Percentiles rank a stretch among this genome's conserved stretches.
Evolutionary conservation across 176 grass and related monocot species (phyloP).

Genomic region (Juncus inflexus): DNA sequence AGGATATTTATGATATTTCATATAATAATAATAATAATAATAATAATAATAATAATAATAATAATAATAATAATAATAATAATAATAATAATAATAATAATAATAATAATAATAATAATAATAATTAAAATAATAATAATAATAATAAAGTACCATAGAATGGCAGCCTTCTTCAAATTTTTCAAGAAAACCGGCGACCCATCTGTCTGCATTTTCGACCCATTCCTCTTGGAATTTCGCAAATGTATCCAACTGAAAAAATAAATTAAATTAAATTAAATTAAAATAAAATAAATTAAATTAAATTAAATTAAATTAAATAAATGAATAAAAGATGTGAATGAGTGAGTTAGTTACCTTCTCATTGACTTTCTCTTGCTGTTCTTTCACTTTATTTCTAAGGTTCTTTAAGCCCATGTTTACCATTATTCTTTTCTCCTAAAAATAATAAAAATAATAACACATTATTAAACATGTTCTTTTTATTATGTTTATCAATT

Average conservation of each 20-base stretch:
- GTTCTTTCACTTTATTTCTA: constrained; percentile 85
- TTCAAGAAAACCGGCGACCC: constrained; percentile 94
- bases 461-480: too few relatives aligned
- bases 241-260: constrained; percentile 57
- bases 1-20: constrained; percentile 3
- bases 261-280: constrained; percentile 14
- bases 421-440: constrained; percentile 90
- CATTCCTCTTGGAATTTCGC: constrained; percentile 89
- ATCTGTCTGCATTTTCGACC: constrained; percentile 96
- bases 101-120: background rate
- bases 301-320: constrained; percentile 11
- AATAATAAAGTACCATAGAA: constrained; percentile 56
- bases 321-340: background rate
- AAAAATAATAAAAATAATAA: constrained; percentile 20
- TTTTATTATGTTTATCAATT: too few relatives aligned
- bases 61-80: background rate
- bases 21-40: background rate
- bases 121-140: constrained; percentile 6
- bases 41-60: constrained; percentile 7
- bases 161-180: constrained; percentile 97
- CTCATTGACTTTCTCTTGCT: constrained; percentile 89
- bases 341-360: constrained; percentile 40
- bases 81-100: background rate
- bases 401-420: constrained; percentile 92
- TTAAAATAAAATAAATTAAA: constrained; percentile 10